A percentile compares a stretch with the other conserved stretches of the same genome.
phyloP scores from a whole-genome alignment of 192 early-diverging fungal species.

The Backusella westeae region DNA sequence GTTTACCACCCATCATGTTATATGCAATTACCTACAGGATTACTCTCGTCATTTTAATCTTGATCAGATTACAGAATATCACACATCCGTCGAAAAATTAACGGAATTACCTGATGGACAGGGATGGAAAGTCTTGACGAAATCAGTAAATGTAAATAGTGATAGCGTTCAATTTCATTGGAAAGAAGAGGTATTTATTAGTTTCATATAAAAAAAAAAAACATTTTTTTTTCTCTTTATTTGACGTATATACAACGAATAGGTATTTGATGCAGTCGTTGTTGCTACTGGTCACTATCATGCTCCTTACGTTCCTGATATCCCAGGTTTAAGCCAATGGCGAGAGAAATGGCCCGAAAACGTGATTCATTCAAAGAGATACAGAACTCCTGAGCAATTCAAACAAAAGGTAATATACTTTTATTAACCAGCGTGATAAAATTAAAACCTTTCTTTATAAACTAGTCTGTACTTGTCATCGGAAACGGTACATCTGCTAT shows the following conservation, averaged over 20 bases:
- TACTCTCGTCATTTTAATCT: slow-evolving; percentile 14
- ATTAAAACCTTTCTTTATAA: neutral
- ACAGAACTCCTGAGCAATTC: slow-evolving; percentile 29
- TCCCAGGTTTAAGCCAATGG: slow-evolving; percentile 29
- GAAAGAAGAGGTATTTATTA: neutral
- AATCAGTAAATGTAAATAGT: neutral
- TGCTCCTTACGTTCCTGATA: slow-evolving; percentile 48
- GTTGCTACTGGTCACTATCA: slow-evolving; percentile 50
- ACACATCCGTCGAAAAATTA: slow-evolving; percentile 18
- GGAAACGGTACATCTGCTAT: slow-evolving; percentile 49
- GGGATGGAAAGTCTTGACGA: neutral
- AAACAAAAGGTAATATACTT: slow-evolving; percentile 22
- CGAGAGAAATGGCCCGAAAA: neutral
- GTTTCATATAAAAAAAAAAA: neutral
- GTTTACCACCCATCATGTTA: slow-evolving; percentile 11
- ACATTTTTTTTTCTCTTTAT: neutral
- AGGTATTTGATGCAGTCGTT: slow-evolving; percentile 46
- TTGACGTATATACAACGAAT: neutral
- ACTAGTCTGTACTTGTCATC: slow-evolving; percentile 48
- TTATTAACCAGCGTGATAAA: too few relatives aligned
- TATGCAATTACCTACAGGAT: slow-evolving; percentile 17
- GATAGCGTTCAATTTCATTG: neutral
- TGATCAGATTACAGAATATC: slow-evolving; percentile 20
- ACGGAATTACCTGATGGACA: neutral
- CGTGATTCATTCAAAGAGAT: slow-evolving; percentile 32